These are phyloP conservation scores for Penicillium silybi DNA, from an alignment of 495 filamentous ascomycete genomes.

Conservation along the genomic window DNA sequence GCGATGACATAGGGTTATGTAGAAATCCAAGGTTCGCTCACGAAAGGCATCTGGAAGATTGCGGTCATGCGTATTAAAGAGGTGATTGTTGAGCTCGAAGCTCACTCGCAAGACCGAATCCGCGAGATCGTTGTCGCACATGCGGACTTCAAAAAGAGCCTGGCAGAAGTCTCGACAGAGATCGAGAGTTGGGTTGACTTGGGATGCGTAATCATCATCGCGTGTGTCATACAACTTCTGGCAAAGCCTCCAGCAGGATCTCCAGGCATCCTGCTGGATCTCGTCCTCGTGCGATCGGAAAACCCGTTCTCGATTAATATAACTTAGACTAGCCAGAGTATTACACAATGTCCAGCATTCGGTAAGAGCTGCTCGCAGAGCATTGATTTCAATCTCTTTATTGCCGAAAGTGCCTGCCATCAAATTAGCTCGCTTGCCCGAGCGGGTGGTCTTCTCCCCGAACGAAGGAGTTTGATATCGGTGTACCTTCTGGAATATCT, in stretches of 20 bases:
- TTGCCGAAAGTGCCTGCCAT: slow-evolving; percentile 32
- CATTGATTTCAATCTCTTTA: slow-evolving; percentile 62
- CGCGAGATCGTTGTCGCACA: slow-evolving; percentile 66
- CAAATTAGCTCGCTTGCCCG: slow-evolving; percentile 13
- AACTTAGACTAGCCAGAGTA: slow-evolving; percentile 79
- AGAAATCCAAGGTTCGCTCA: slow-evolving; percentile 88
- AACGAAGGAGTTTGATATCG: neutral
- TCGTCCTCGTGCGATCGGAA: slow-evolving; percentile 65
- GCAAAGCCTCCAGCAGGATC: slow-evolving; percentile 87
- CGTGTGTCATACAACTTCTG: slow-evolving; percentile 80
- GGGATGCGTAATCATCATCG: slow-evolving; percentile 66
- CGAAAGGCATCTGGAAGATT: slow-evolving; percentile 82
- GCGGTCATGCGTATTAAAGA: slow-evolving; percentile 87
- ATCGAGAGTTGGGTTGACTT: slow-evolving; percentile 74
- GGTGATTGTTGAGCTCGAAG: slow-evolving; percentile 91
- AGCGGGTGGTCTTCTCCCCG: neutral
- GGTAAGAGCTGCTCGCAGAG: slow-evolving; percentile 70
- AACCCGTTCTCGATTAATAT: slow-evolving; percentile 74
- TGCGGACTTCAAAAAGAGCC: slow-evolving; percentile 77
- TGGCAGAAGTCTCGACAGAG: slow-evolving; percentile 90
- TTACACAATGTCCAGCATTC: slow-evolving; percentile 97
- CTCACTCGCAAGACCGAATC: slow-evolving; percentile 87
- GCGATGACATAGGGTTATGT: slow-evolving; percentile 86
- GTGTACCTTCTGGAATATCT: slow-evolving; percentile 46
- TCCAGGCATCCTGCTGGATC: slow-evolving; percentile 81